These are phyloP conservation scores for Microdochium paspali DNA, from an alignment of 2,329 filamentous ascomycete species.

Conservation along the genomic window DNA sequence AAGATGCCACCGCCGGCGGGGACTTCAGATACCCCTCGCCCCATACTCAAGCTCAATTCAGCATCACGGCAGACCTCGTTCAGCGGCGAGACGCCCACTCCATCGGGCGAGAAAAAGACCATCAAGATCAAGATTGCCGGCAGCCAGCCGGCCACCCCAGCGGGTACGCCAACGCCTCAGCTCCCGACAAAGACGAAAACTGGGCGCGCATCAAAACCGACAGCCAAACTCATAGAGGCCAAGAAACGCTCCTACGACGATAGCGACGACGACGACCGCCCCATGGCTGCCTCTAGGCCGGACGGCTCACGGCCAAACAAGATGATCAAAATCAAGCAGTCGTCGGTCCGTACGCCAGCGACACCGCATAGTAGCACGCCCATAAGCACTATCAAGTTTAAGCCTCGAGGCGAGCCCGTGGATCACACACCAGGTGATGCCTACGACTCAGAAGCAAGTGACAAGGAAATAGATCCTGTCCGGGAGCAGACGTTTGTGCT, in stretches of 20 bases:
- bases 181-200: slow-evolving; percentile 44
- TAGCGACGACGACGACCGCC: slow-evolving; percentile 34
- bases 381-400: slow-evolving; percentile 38
- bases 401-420: slow-evolving; percentile 58
- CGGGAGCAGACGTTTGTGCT: slow-evolving; percentile 87
- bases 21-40: slow-evolving; percentile 15
- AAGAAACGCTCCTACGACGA: slow-evolving; percentile 51
- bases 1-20: slow-evolving; percentile 19
- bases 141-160: slow-evolving; percentile 18
- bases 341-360: slow-evolving; percentile 18
- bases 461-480: slow-evolving; percentile 76
- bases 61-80: slow-evolving; percentile 15
- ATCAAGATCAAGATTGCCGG: slow-evolving; percentile 29
- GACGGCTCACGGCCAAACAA: slow-evolving; percentile 28
- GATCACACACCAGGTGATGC: slow-evolving; percentile 71
- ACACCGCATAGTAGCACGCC: slow-evolving; percentile 24
- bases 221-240: slow-evolving; percentile 43
- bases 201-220: slow-evolving; percentile 49
- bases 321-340: slow-evolving; percentile 43
- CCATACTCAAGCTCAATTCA: slow-evolving; percentile 22
- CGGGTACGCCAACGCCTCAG: slow-evolving; percentile 12
- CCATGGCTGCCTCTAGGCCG: slow-evolving; percentile 20
- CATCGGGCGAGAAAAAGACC: slow-evolving; percentile 19
- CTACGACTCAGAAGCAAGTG: slow-evolving; percentile 93
- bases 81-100: slow-evolving; percentile 13